Base-by-base conservation (phyloP, 208 protist genomes). In the Trypanosoma grayi region DNA sequence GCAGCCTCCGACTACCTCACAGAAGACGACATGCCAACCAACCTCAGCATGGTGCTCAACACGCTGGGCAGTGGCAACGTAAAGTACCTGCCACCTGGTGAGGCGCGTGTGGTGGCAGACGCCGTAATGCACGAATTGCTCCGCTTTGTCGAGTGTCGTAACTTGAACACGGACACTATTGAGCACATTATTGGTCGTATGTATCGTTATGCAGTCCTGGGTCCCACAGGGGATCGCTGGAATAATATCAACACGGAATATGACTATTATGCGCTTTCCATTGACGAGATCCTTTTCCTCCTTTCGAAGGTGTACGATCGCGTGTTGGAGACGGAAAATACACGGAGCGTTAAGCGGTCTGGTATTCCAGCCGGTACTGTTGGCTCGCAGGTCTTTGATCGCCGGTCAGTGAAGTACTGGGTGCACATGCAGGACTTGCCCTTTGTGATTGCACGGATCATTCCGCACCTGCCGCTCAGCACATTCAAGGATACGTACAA, bases 391-490 rank as follows among this genome's bases (percentile, higher is more conserved):
- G 80, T 86, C 34, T 95, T 95, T 73, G 85, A 93, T 62, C 85
- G 83, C 39, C 77, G 79, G 50, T 93, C 81, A 14, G 82, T 92
- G 13, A 93, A 95, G 81, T 95, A 93, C 62, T 93, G 83, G 85
- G 85, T 95, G 58, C 84, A 93, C 64, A 55, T 77, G 73, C 85
- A 93, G 69, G 85, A 95, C 60, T 72, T 93, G 36, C 86, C 84
- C 25, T 91, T 93, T 64, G 72, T 92, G n/a, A 90, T 93, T 63
- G 85, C 89, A 13, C 85, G 85, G 55, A 93, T 95, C 61, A 87
- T 95, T 52, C 89, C 73, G 22, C 85, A 95, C 55, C 69, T 95
- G 41, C 84, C 83, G 31, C 78, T 90, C 47, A 90, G 81, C 60
- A 95, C 86, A 56, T 91, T 93, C 70, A 90, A 77, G 59, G 85